Percentiles rank a stretch among this genome's conserved stretches.
These are phyloP conservation scores for Adenanthera pavonina DNA, from an alignment of 306 rosid species.

Conservation along the genomic window DNA sequence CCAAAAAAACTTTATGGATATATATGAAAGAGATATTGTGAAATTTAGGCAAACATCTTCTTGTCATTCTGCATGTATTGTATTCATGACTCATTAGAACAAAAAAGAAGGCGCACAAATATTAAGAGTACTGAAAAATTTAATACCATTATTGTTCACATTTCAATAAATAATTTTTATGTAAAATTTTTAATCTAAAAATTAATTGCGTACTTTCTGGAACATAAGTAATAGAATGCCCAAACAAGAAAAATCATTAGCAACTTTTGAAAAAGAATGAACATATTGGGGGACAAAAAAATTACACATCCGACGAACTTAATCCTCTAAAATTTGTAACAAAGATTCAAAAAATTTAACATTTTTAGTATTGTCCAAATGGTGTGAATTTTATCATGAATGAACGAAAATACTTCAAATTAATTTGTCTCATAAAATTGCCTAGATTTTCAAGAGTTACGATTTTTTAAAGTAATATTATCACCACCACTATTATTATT, in stretches of 20 bases:
- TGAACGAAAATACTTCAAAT: not conserved
- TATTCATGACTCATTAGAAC: constrained; percentile 29
- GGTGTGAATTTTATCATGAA: not conserved
- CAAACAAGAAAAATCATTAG: not conserved
- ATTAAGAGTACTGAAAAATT: not conserved
- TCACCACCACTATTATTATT: no score
- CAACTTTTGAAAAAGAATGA: constrained; percentile 20
- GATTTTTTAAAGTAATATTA: no score
- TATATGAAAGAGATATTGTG: constrained; percentile 9
- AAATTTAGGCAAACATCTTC: constrained; percentile 40
- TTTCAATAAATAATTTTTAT: not conserved
- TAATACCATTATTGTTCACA: not conserved
- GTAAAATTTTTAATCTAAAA: not conserved
- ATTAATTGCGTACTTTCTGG: not conserved
- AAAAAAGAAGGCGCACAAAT: constrained; percentile 3
- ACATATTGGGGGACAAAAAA: not conserved
- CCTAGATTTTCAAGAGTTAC: no score
- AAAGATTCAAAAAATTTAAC: not conserved
- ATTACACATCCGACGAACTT: not conserved
- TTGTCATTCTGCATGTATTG: constrained; percentile 34
- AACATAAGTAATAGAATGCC: not conserved
- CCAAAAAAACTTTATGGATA: not conserved
- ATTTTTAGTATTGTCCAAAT: not conserved
- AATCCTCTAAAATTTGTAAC: not conserved
- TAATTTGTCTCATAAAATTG: no score